These are phyloP conservation scores for Canavalia gladiata DNA, from an alignment of 306 rosid species.

Conservation along the genomic window DNA sequence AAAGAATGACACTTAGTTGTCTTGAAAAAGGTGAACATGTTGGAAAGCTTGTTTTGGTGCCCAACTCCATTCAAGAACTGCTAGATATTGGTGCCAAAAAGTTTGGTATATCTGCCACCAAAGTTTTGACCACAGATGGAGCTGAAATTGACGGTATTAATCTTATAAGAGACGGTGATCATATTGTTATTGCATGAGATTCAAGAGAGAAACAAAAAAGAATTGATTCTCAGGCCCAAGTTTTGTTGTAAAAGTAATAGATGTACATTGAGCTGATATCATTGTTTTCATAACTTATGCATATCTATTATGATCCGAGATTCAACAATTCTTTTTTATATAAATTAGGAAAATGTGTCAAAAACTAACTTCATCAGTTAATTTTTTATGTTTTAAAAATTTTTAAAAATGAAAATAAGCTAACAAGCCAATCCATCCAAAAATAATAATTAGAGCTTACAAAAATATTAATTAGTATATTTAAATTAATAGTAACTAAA, in stretches of 20 bases:
- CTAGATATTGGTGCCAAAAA: constrained; percentile 65
- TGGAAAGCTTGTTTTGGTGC: constrained; percentile 65
- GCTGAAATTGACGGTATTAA: constrained; percentile 70
- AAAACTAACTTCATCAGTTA: no score
- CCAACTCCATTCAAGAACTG: constrained; percentile 62
- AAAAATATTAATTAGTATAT: no score
- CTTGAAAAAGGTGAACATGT: constrained; percentile 59
- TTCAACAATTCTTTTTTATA: no score
- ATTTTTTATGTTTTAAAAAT: no score
- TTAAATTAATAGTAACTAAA: no score
- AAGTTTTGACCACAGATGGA: constrained; percentile 63
- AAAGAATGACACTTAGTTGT: constrained; percentile 67
- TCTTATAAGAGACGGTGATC: constrained; percentile 74
- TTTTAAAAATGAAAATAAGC: no score
- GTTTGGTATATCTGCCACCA: constrained; percentile 58
- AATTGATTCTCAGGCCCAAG: constrained; percentile 5
- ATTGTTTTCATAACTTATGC: no score
- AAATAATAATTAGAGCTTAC: no score
- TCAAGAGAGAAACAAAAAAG: constrained; percentile 24
- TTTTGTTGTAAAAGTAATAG: not conserved
- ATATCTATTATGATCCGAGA: no score
- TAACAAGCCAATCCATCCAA: no score
- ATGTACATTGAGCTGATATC: no score
- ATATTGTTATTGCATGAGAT: constrained; percentile 55
- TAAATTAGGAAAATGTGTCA: no score